Percentiles rank a stretch among this genome's conserved stretches.
Conservation (phyloP, 257 asterid genomes). For the Lycium ferocissimum region DNA sequence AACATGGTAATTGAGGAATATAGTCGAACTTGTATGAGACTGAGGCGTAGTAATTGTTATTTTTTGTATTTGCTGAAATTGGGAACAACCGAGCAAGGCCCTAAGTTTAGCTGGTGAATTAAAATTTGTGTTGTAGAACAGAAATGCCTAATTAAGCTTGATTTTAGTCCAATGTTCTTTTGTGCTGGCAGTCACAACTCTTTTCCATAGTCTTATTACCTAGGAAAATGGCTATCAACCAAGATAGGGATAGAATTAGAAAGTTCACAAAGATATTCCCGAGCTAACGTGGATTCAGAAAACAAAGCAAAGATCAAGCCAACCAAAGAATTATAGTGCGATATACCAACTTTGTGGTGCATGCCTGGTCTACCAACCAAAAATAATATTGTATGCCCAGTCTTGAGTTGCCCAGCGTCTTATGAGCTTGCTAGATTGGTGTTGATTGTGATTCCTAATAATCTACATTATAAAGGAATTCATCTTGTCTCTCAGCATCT, state of each 20-base stretch:
- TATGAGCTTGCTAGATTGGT: conserved; percentile 14
- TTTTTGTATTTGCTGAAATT: background rate
- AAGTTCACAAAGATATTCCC: background rate
- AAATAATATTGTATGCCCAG: background rate
- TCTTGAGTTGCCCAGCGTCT: background rate
- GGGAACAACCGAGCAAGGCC: background rate
- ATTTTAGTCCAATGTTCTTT: background rate
- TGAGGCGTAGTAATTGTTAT: background rate
- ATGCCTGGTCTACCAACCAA: background rate
- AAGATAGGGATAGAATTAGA: background rate
- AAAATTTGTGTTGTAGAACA: background rate
- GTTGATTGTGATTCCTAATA: background rate
- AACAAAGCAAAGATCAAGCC: conserved; percentile 13
- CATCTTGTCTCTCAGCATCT: conserved; percentile 9
- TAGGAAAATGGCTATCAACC: background rate
- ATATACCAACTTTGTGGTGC: background rate
- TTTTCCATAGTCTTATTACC: background rate
- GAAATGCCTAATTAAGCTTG: background rate
- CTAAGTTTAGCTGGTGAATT: background rate
- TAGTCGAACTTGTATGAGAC: background rate
- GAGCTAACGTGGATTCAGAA: background rate
- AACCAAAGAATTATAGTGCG: background rate
- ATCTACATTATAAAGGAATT: background rate
- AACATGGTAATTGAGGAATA: background rate
- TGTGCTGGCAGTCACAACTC: background rate